Evolutionary conservation across 2,329 filamentous ascomycete genomes (phyloP).

Genomic region (Eutypa lata): DNA sequence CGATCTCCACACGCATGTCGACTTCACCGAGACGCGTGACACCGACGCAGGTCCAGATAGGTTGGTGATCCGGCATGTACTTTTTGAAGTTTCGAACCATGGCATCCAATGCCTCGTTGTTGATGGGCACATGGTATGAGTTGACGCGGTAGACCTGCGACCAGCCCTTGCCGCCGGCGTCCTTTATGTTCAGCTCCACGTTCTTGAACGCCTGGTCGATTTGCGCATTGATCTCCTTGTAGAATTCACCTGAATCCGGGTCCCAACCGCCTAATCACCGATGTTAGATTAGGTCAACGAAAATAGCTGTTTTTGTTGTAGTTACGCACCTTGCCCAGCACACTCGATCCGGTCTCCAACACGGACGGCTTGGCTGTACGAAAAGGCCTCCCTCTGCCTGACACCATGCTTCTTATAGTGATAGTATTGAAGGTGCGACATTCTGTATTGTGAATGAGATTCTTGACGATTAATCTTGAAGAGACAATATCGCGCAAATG

Average conservation of each 20-base stretch:
- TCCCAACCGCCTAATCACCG: slow-evolving; percentile 35
- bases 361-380: neutral
- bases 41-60: slow-evolving; percentile 51
- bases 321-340: neutral
- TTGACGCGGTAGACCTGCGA: slow-evolving; percentile 49
- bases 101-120: slow-evolving; percentile 34
- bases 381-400: neutral
- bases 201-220: slow-evolving; percentile 55
- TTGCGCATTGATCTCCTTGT: slow-evolving; percentile 38
- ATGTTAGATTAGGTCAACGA: too few species aligned
- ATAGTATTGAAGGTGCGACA: slow-evolving; percentile 1
- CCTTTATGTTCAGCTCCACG: slow-evolving; percentile 46
- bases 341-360: slow-evolving; percentile 1
- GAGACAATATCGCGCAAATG: too few species aligned
- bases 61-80: slow-evolving; percentile 49
- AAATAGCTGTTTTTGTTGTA: too few species aligned
- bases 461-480: too few species aligned
- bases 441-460: too few species aligned
- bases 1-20: slow-evolving; percentile 57
- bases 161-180: slow-evolving; percentile 55
- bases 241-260: slow-evolving; percentile 20
- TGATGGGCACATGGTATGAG: slow-evolving; percentile 41
- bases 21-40: slow-evolving; percentile 43
- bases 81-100: slow-evolving; percentile 46
- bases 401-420: neutral